Conservation (phyloP, 306 rosid species). For the Morella rubra region DNA sequence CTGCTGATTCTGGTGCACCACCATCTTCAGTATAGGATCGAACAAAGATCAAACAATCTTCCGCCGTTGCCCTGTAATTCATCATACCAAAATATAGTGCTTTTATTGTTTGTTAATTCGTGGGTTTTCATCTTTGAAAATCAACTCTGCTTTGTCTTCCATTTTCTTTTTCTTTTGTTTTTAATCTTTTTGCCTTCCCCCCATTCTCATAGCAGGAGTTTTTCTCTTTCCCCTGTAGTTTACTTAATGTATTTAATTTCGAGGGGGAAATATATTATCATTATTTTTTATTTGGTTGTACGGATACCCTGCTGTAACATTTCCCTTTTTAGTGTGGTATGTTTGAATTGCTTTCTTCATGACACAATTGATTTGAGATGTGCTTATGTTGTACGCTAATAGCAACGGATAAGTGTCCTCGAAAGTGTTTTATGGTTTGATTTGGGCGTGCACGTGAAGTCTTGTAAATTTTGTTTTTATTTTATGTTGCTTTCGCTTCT, state of each 20-base stretch:
- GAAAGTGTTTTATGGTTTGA: not conserved
- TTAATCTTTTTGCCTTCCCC: not conserved
- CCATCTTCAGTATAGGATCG: conserved; percentile 26
- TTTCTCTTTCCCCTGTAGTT: conserved; percentile 4
- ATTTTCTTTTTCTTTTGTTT: not conserved
- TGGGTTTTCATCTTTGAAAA: conserved; percentile 28
- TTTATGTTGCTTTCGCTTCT: not conserved
- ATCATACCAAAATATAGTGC: conserved; percentile 31
- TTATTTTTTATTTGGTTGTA: conserved; percentile 2
- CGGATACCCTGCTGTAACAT: not conserved
- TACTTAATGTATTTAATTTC: not conserved
- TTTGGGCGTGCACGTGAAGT: not conserved
- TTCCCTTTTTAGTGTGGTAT: not conserved
- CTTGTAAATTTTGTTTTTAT: not conserved
- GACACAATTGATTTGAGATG: not conserved
- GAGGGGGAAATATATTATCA: not conserved
- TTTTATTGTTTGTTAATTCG: conserved; percentile 42
- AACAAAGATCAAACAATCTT: conserved; percentile 42
- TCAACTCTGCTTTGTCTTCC: conserved; percentile 20
- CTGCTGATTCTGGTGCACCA: conserved; percentile 19
- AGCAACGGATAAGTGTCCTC: too few relatives aligned
- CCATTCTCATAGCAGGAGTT: not conserved
- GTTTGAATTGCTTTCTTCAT: not conserved
- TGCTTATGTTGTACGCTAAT: too few relatives aligned
- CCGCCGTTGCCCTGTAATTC: conserved; percentile 27